A percentile compares a stretch with the other conserved stretches of the same genome.
These are phyloP conservation scores for Cystobasidium pallidum DNA, from an alignment of 1,284 basidiomycete genomes.

Conservation along the genomic window DNA sequence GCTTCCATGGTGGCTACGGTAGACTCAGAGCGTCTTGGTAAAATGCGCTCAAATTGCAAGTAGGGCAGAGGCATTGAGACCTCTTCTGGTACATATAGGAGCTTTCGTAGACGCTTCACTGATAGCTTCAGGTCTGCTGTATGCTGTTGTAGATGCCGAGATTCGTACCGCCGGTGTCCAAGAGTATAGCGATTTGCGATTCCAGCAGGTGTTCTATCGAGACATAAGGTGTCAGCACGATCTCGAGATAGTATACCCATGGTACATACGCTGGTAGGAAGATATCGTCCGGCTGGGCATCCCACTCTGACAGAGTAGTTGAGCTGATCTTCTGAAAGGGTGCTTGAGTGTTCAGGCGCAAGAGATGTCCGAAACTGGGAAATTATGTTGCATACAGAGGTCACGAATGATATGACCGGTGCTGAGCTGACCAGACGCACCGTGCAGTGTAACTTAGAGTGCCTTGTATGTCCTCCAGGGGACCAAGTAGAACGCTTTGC, in stretches of 20 bases:
- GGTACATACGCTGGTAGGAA: conserved; percentile 6
- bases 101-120: neutral
- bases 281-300: neutral
- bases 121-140: neutral
- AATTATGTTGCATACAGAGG: neutral
- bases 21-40: neutral
- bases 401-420: too few relatives aligned
- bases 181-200: conserved; percentile 8
- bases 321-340: neutral
- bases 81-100: neutral
- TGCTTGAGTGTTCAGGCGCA: neutral
- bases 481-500: neutral
- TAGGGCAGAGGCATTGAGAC: neutral
- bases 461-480: neutral
- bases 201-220: neutral
- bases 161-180: neutral
- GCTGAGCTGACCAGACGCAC: neutral
- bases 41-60: neutral
- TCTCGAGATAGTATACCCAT: neutral
- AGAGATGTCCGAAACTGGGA: conserved; percentile 3
- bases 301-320: neutral
- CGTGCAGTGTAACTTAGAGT: neutral
- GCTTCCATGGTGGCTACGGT: neutral
- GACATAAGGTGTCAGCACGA: neutral
- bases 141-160: conserved; percentile 5